Percentiles rank a stretch among this genome's conserved stretches.
These are phyloP conservation scores for Globisporangium carolinianum DNA, from an alignment of 352 stramenopile genomes.

Conservation along the genomic window DNA sequence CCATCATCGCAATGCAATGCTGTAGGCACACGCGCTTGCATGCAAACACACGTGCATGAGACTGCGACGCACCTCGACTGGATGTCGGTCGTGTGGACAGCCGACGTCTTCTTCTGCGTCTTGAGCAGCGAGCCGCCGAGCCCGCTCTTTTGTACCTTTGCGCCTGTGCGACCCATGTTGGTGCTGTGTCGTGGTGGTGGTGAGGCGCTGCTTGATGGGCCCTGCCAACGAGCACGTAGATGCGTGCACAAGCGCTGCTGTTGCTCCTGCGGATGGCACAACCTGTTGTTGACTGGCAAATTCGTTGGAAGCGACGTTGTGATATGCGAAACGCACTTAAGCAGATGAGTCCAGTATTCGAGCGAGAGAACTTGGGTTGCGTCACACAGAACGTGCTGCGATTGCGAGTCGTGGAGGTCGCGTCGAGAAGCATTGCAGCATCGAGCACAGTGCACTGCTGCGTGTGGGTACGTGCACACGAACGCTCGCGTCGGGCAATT, in stretches of 20 bases:
- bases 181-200: neutral
- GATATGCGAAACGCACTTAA: conserved; percentile 3
- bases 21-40: neutral
- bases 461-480: no score
- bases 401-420: no score
- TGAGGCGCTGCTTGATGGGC: neutral
- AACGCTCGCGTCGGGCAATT: no score
- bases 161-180: conserved; percentile 64
- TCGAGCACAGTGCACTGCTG: no score
- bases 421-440: no score
- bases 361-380: neutral
- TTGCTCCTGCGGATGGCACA: conserved; percentile 4
- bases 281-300: conserved; percentile 1
- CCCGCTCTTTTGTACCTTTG: conserved; percentile 65
- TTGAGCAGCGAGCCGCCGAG: conserved; percentile 71
- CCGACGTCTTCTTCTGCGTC: conserved; percentile 71
- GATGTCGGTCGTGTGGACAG: conserved; percentile 61
- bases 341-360: neutral
- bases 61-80: conserved; percentile 43
- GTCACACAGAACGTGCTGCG: no score
- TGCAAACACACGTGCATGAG: neutral
- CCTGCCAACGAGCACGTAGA: no score
- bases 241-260: neutral
- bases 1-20: neutral
- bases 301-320: conserved; percentile 6